phyloP scores from a whole-genome alignment of 164 flowering plant genomes.

The Nymphaea colorata region DNA sequence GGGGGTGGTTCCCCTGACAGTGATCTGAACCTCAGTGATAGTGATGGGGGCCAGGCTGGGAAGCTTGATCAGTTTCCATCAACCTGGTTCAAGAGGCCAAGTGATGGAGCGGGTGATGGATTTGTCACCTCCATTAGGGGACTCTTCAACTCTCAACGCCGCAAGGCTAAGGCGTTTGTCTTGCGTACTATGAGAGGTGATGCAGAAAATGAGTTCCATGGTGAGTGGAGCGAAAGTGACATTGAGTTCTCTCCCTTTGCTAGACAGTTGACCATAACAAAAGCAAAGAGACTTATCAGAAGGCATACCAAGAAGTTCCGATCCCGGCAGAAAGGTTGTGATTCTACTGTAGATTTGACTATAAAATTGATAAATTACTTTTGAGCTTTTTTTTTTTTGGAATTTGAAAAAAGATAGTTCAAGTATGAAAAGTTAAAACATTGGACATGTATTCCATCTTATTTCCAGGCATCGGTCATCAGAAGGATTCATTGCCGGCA shows the following conservation, averaged over 20 bases:
- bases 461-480: conserved; percentile 16
- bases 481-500: conserved; percentile 45
- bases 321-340: conserved; percentile 67
- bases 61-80: conserved; percentile 55
- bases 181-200: conserved; percentile 98
- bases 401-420: no score
- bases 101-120: conserved; percentile 96
- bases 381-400: no score
- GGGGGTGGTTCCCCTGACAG: conserved; percentile 38
- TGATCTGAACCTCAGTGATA: conserved; percentile 75
- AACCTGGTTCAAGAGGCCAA: conserved; percentile 54
- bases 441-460: no score
- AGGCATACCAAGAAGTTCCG: conserved; percentile 94
- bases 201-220: conserved; percentile 60
- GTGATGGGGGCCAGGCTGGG: conserved; percentile 59
- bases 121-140: conserved; percentile 93
- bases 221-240: conserved; percentile 97
- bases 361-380: not conserved
- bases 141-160: conserved; percentile 79
- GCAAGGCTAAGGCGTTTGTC: conserved; percentile 89
- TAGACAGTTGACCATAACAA: conserved; percentile 85
- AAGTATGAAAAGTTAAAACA: no score
- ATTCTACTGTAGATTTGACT: no score
- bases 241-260: conserved; percentile 86
- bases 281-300: conserved; percentile 78